Evolutionary conservation across 306 rosid genomes (phyloP), one percentile per base, ranked within the genome.

Genomic region (Lagenaria siceraria): DNA sequence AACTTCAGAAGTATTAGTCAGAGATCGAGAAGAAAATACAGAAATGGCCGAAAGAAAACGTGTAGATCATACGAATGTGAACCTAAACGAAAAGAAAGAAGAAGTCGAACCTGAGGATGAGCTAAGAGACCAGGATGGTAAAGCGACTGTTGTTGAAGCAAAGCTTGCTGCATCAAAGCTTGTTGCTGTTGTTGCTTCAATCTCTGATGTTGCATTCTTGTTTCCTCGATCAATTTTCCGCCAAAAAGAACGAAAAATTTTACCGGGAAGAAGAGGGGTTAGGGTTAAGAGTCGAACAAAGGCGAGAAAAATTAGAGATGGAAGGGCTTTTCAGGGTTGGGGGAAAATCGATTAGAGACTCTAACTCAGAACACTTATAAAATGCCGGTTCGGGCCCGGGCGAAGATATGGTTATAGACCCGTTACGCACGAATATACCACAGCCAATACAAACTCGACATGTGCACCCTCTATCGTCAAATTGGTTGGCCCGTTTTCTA

Each of bases 101-200:
- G 75, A 65, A 75, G 42, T 31, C 65, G 80, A 81, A 95, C 98
- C 98, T 95, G 98, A 63, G 98, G 97, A 17, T 97, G 96, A 89
- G 98, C 98, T 42, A 95, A 31, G 54, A 95, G 92, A 61, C 96
- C 98, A 18, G 98, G 97, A 72, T 95, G 98, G 83, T 95, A 95
- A 81, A 95, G 89, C 76, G 98, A 89, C 56, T 95, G 98, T 65
- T 95, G 98, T 80, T 95, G 98, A 33, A 95, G 90, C 72, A 95
- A 91, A 80, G 98, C 97, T 78, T 95, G 98, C 53, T 95, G 98
- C 96, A 95, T 92, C 93, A 95, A 83, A 87, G 97, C 97, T 86
- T 95, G 98, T 21, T 93, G 77, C 27, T 73, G 98, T 63, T 92
- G 96, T 80, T 94, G 98, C 92, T 92, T 95, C 82, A 95, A 81